These are phyloP conservation scores for Leptodermis oblonga DNA, from an alignment of 257 asterid genomes.

Conservation along the genomic window DNA sequence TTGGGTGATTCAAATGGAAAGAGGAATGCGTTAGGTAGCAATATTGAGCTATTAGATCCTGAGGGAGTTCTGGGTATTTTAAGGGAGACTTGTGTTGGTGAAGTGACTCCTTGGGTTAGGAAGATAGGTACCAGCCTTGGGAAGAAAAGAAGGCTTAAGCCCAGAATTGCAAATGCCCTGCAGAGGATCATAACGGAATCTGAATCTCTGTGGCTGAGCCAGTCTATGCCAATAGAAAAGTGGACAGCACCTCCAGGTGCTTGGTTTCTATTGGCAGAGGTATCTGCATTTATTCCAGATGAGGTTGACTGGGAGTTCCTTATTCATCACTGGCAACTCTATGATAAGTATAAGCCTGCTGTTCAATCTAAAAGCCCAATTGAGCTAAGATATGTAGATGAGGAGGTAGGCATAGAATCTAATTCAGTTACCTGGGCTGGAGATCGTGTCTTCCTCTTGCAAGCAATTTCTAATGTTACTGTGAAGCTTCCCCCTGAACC, in stretches of 20 bases:
- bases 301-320: constrained; percentile 91
- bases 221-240: constrained; percentile 56
- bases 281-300: constrained; percentile 69
- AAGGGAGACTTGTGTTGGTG: constrained; percentile 67
- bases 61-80: constrained; percentile 50
- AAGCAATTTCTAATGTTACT: constrained; percentile 82
- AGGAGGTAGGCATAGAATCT: constrained; percentile 45
- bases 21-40: constrained; percentile 22
- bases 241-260: constrained; percentile 97
- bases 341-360: constrained; percentile 58
- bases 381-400: constrained; percentile 27
- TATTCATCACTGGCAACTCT: constrained; percentile 79
- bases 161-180: constrained; percentile 58
- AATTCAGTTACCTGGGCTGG: constrained; percentile 75
- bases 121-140: constrained; percentile 85
- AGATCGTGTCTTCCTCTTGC: constrained; percentile 87
- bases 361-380: constrained; percentile 36
- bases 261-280: constrained; percentile 91
- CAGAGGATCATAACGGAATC: constrained; percentile 66
- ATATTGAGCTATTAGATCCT: constrained; percentile 33
- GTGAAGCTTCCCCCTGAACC: constrained; percentile 76
- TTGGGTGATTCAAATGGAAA: constrained; percentile 27
- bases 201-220: constrained; percentile 59
- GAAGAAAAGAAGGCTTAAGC: constrained; percentile 69
- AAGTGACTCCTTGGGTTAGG: constrained; percentile 89